Percentiles rank a stretch among this genome's conserved stretches.
Evolutionary conservation across 352 stramenopile genomes (phyloP).

Genomic region (Halophytophthora batemanensis): DNA sequence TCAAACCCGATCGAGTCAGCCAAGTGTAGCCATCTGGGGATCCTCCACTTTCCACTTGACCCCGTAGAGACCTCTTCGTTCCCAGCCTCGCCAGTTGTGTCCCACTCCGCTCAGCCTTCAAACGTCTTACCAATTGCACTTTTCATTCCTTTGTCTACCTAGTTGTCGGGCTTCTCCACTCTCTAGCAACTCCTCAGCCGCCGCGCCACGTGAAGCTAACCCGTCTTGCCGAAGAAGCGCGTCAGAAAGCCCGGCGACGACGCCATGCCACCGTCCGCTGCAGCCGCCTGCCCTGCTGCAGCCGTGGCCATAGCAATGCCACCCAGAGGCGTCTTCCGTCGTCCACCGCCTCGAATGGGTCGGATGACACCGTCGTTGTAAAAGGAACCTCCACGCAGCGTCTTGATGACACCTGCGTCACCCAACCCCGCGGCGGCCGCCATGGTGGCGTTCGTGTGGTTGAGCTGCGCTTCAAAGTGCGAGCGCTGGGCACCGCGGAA

Average conservation of each 20-base stretch:
- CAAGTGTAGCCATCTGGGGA: constrained; percentile 6
- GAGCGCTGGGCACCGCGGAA: constrained; percentile 75
- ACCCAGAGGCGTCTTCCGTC: constrained; percentile 49
- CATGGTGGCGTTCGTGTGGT: constrained; percentile 34
- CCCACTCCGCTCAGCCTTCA: not conserved
- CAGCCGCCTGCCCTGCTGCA: constrained; percentile 2
- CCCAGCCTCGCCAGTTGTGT: not conserved
- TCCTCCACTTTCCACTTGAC: no score
- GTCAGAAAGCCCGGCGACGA: constrained; percentile 45
- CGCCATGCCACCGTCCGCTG: constrained; percentile 8
- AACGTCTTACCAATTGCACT: no score
- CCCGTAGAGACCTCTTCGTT: no score
- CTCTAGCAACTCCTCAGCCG: constrained; percentile 14
- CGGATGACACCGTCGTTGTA: constrained; percentile 69
- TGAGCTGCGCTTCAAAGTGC: constrained; percentile 71
- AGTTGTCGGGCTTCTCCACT: no score
- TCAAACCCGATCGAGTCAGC: constrained; percentile 9
- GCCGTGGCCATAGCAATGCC: constrained; percentile 16
- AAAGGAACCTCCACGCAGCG: constrained; percentile 59
- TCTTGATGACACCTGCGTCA: constrained; percentile 55
- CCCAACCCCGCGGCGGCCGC: constrained; percentile 20
- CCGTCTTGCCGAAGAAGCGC: constrained; percentile 51
- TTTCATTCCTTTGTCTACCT: no score
- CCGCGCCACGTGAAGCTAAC: constrained; percentile 14
- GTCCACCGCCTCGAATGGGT: constrained; percentile 66